Base-by-base conservation (phyloP, 345 rosid species). In the Cardiospermum halicacabum region DNA sequence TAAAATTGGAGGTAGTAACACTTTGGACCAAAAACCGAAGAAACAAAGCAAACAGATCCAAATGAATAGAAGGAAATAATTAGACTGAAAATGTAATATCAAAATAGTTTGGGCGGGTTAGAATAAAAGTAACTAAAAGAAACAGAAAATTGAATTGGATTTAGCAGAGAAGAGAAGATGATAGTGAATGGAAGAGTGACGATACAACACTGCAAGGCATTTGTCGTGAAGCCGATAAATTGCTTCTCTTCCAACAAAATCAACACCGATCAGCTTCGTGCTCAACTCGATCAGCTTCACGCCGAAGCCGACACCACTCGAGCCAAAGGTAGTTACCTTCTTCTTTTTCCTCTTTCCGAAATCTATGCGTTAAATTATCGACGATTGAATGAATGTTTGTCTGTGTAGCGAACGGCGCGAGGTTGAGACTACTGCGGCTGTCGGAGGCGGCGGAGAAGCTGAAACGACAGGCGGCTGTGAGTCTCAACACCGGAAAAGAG, bases 381-480 rank as follows among this genome's bases (percentile, higher is more conserved):
- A 34, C 39, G 9, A 0, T 34, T 7, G 10, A 11, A 7, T 3
- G 6, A 5, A 21, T 19, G 63, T 49, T 64, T 64, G 34, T 66
- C 70, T 13, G 26, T 77, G 56, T 77, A 89, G 98, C 89, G 53
- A 87, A 73, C 67, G 81, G 79, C 81, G 84, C 88, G 1, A 85
- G 98, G 73, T 56, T 77, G 75, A 81, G 96, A 70, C 85, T 92
- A 65, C n/a, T 92, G 82, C 82, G 98, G 45, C 70, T 89, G 64
- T 84, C 93, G 0, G 89, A 89, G 75, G 92, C 89, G 3, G 98
- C 89, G 15, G 93, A 92, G 83, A 92, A 87, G 75, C 87, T 89
- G 57, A 81, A 77, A 53, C 80, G 76, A 13, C 89, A 84, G 82
- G 98, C 98, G 30, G 78, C 90, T 69, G 56, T 84, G 9, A 78